Percentiles rank a stretch among this genome's conserved stretches.
These are phyloP conservation scores for Beta macrorhiza DNA, from an alignment of 179 eudicot genomes.

Conservation along the genomic window DNA sequence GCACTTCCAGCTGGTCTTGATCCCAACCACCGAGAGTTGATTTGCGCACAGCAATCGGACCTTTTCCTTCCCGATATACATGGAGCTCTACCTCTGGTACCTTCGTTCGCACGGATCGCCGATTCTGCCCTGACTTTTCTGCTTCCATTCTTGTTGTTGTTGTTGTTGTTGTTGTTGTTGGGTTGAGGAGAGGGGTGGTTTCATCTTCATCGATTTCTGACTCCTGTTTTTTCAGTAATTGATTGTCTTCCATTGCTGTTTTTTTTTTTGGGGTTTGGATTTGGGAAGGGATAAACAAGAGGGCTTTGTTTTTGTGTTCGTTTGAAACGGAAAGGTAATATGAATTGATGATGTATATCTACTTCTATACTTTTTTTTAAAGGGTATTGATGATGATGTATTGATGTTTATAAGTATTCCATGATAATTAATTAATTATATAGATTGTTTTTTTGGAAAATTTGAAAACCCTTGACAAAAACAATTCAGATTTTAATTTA, in stretches of 20 bases:
- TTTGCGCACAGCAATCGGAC: slow-evolving; percentile 69
- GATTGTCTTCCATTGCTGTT: background rate
- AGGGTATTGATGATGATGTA: too few species aligned
- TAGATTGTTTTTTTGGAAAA: too few species aligned
- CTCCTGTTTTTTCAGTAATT: background rate
- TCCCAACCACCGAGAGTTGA: slow-evolving; percentile 82
- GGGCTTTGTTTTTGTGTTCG: too few species aligned
- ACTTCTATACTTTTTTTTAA: too few species aligned
- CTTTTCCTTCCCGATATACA: slow-evolving; percentile 57
- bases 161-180: background rate
- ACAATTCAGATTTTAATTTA: too few species aligned
- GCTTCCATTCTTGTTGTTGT: background rate
- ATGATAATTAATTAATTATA: too few species aligned
- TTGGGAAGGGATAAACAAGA: too few species aligned
- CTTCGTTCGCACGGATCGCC: slow-evolving; percentile 51
- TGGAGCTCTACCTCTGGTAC: slow-evolving; percentile 72
- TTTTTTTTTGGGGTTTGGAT: background rate
- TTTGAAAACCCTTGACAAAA: too few species aligned
- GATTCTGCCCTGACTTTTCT: background rate
- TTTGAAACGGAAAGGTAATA: too few species aligned
- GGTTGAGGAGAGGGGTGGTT: slow-evolving; percentile 4
- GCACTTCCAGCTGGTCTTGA: slow-evolving; percentile 82
- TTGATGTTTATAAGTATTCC: too few species aligned
- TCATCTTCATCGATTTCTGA: background rate
- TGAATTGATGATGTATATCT: too few species aligned